These are phyloP conservation scores for Hypomyces perniciosus DNA, from an alignment of 2,329 filamentous ascomycete genomes.

Conservation along the genomic window DNA sequence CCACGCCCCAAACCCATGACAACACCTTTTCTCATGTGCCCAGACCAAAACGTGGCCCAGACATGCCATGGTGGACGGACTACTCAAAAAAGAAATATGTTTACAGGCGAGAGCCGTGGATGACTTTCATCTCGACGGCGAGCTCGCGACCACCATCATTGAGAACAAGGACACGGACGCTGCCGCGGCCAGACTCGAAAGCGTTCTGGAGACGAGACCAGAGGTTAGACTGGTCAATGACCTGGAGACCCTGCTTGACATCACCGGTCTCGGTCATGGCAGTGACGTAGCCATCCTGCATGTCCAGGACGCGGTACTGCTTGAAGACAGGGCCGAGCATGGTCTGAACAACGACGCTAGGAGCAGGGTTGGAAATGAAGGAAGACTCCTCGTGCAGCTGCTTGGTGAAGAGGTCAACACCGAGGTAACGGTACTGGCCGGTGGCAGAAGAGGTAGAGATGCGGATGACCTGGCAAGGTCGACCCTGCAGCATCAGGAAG, in stretches of 20 bases:
- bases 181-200: conserved; percentile 88
- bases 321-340: conserved; percentile 99
- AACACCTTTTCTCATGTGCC: conserved; percentile 4
- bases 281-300: conserved; percentile 78
- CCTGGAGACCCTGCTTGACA: conserved; percentile 90
- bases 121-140: conserved; percentile 97
- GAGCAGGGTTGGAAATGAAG: conserved; percentile 94
- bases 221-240: conserved; percentile 92
- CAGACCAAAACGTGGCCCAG: conserved; percentile 5
- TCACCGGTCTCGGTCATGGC: conserved; percentile 99
- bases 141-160: conserved; percentile 89
- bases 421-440: conserved; percentile 98
- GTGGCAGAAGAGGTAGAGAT: conserved; percentile 98
- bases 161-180: conserved; percentile 91
- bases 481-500: conserved; percentile 97
- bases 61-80: conserved; percentile 7
- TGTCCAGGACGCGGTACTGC: conserved; percentile 99
- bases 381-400: conserved; percentile 98
- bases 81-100: conserved; percentile 3
- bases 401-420: conserved; percentile 99
- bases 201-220: conserved; percentile 72
- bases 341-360: conserved; percentile 96
- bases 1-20: conserved; percentile 8
- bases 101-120: conserved; percentile 72
- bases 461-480: conserved; percentile 99